Evolutionary conservation across 2,329 filamentous ascomycete species (phyloP).

Genomic region (Penicillium sp.): DNA sequence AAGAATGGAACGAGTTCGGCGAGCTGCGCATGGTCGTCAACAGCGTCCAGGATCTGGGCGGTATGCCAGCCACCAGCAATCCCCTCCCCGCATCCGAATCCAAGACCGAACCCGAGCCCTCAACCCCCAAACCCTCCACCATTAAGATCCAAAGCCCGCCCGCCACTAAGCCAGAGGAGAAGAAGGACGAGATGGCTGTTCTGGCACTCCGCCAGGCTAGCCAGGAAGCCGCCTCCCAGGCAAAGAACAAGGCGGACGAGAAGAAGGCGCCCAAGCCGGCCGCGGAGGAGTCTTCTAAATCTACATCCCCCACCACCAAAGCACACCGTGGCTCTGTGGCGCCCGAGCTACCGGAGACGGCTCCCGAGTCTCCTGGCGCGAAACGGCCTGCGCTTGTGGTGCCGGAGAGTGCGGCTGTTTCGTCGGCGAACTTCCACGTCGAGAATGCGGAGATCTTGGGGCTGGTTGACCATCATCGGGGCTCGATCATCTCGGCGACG

Average conservation of each 20-base stretch:
- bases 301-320: conserved; percentile 2
- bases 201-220: conserved; percentile 50
- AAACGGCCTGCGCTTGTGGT: conserved; percentile 39
- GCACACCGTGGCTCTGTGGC: conserved; percentile 36
- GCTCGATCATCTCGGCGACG: conserved; percentile 39
- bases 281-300: background rate
- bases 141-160: conserved; percentile 49
- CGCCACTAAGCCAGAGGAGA: conserved; percentile 33
- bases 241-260: conserved; percentile 33
- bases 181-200: conserved; percentile 43
- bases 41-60: conserved; percentile 40
- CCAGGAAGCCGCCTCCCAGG: conserved; percentile 44
- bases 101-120: conserved; percentile 28
- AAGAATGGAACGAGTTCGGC: conserved; percentile 99
- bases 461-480: conserved; percentile 45
- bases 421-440: conserved; percentile 43
- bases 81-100: conserved; percentile 18
- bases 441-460: conserved; percentile 42
- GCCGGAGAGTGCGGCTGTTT: conserved; percentile 41
- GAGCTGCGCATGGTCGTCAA: conserved; percentile 85
- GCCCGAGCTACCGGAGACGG: conserved; percentile 33
- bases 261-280: conserved; percentile 22
- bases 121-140: conserved; percentile 37
- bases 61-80: conserved; percentile 36
- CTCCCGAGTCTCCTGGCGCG: conserved; percentile 20